phyloP scores from a whole-genome alignment of 768 basidiomycete species.

The Tricholoma flavovirens region DNA sequence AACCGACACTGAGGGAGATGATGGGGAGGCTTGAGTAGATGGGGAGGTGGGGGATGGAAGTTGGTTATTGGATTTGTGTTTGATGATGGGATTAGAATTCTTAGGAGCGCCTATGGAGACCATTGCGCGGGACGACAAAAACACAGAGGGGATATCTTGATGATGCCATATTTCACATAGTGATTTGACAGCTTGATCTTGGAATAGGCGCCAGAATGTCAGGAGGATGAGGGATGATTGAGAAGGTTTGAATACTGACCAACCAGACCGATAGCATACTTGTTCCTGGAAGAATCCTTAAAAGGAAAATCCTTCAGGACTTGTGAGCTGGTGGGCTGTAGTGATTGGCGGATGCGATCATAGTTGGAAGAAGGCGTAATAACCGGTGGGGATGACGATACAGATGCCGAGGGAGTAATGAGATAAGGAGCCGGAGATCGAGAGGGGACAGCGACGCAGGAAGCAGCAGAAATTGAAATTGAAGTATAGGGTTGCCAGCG shows the following conservation, averaged over 20 bases:
- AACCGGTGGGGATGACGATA: conserved; percentile 41
- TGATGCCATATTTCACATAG: conserved; percentile 78
- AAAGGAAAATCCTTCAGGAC: conserved; percentile 25
- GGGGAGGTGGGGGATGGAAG: conserved; percentile 53
- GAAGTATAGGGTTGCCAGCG: conserved; percentile 80
- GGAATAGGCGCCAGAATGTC: conserved; percentile 10
- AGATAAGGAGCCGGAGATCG: conserved; percentile 42
- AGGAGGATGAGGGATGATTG: conserved; percentile 8
- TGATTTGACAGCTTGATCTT: conserved; percentile 77
- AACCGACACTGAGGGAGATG: conserved; percentile 20
- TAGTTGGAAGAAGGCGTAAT: conserved; percentile 27
- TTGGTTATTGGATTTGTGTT: conserved; percentile 30
- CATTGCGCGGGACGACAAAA: conserved; percentile 29
- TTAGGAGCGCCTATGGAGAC: conserved; percentile 17
- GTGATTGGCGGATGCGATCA: conserved; percentile 21
- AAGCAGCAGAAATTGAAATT: conserved; percentile 33
- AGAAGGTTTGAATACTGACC: conserved; percentile 42
- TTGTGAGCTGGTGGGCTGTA: neutral
- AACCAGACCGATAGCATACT: conserved; percentile 63
- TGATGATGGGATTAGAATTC: conserved; percentile 6
- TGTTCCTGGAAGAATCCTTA: conserved; percentile 46
- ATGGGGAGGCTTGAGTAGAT: conserved; percentile 28
- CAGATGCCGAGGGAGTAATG: conserved; percentile 54
- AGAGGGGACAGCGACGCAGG: conserved; percentile 32
- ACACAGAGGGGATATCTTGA: conserved; percentile 63